Base-by-base conservation (phyloP, 2,329 filamentous ascomycete species). In the Colletotrichum sp. region DNA sequence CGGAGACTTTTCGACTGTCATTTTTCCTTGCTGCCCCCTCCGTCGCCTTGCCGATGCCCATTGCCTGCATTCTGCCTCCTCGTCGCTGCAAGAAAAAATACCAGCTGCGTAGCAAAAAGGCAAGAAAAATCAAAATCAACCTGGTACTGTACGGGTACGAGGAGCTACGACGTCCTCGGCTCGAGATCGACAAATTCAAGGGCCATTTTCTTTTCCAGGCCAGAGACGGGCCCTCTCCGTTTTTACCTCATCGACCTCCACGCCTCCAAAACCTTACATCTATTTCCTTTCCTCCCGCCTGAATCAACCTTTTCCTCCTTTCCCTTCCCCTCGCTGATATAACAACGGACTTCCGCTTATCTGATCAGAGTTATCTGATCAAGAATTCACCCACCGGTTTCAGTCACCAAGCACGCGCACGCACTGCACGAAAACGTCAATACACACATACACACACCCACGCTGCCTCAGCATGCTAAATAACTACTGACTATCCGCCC, bases 291-390 rank as follows among this genome's bases (percentile, higher is more conserved):
- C 63, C 52, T 55, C 24, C 36, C 63, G 8, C 52, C 70, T 10
- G 34, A 64, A 15, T 66, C 26, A 36, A 7, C 49, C 32, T 65
- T 60, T 15, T 24, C 8, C 32, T 52, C n/a, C 59, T 36, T 65
- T 39, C 32, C 44, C 24, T 57, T 59, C 24, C 44, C 59, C 24
- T n/a, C 36, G 36, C 69, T 52, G 68, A 67, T 34, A 55, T 72
- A 62, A 72, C 26, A 44, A 57, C 55, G 13, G 12, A 36, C n/a
- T 64, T 21, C 69, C 39, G 52, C 73, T 76, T 76, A 76, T 76
- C 73, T 76, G 73, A 76, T 76, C 73, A 49, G 52, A 57, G 8
- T 76, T 73, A 76, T 76, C 73, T 76, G 73, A 76, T 76, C 73
- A 52, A 65, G 18, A 65, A 76, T 76, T 74, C 70, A 49, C 67